These are phyloP conservation scores for Hyaloscypha hepaticicola DNA, from an alignment of 495 filamentous ascomycete genomes.

Conservation along the genomic window DNA sequence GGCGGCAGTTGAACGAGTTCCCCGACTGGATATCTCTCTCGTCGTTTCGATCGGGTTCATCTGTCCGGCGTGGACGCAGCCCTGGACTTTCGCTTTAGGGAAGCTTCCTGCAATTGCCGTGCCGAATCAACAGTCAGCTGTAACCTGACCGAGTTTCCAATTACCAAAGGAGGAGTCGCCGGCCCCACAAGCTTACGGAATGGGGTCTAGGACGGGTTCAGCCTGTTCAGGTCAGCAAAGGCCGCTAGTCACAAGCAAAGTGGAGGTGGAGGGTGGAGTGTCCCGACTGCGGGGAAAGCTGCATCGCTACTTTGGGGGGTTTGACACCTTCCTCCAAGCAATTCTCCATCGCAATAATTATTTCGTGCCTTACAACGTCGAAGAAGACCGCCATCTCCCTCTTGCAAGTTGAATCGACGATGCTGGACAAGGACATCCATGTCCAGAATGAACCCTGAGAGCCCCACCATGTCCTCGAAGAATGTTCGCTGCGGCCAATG, in stretches of 20 bases:
- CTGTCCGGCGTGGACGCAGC: not conserved
- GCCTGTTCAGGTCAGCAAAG: not conserved
- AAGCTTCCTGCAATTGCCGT: not conserved
- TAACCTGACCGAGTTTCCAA: too few relatives aligned
- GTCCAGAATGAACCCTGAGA: not conserved
- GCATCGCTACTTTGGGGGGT: not conserved
- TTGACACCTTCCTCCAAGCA: not conserved
- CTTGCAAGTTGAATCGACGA: not conserved
- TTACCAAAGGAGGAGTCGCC: not conserved
- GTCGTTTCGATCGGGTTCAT: not conserved
- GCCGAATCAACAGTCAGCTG: not conserved
- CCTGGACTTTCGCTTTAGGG: not conserved
- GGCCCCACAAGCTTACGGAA: not conserved
- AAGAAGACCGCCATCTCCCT: not conserved
- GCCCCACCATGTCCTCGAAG: too few relatives aligned
- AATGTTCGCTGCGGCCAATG: too few relatives aligned
- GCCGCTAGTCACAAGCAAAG: not conserved
- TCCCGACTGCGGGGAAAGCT: not conserved
- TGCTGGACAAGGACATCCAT: not conserved
- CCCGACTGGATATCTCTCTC: not conserved
- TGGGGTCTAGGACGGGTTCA: not conserved
- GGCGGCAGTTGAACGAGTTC: not conserved
- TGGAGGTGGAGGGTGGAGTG: not conserved
- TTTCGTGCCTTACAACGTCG: not conserved
- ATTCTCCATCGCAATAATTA: not conserved